Base-by-base conservation (phyloP, 306 rosid species). In the Prunus dulcis region DNA sequence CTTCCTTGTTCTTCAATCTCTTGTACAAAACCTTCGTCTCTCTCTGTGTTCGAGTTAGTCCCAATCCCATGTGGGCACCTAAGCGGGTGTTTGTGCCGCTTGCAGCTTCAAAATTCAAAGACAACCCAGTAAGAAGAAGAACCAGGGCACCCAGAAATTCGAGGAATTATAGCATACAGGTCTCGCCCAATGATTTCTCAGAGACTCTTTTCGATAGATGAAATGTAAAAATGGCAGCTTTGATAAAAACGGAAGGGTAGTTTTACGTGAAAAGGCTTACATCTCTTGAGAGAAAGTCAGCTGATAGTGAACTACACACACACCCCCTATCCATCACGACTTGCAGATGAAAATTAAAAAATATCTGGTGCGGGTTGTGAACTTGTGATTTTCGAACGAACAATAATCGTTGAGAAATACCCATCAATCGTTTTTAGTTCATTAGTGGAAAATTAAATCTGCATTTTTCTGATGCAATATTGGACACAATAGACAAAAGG, bases 51-150 rank as follows among this genome's bases (percentile, higher is more conserved):
- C 72, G 76, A 77, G 86, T 74, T 72, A 82, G 76, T 86, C 84
- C 86, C 89, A 93, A 89, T 91, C 98, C 97, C 98, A 93, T 93
- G 98, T 88, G 96, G 83, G 84, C 79, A 70, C 32, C 62, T 17
- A 50, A 43, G 32, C 67, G 14, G 65, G 55, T 45, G 23, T 52
- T 52, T 52, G 43, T 32, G 67, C 81, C 76, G 73, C 71, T 58
- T 72, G 9, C 47, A 71, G 65, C 70, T 55, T 11, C 17, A 10
- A 64, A 71, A 46, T 28, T 71, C 50, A 8, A 28, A 56, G 25
- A 60, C 27, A 82, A 27, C 76, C 49, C 60, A 69, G 43, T 5
- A 27, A 17, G 72, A 30, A 27, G 19, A 28, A 32, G 27, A 23
- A 28, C n/a, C 15, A 49, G 38, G 64, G 76, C 28, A 58, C 27